Evolutionary conservation across 2,329 filamentous ascomycete species (phyloP).

Genomic region (Hymenoscyphus fructigenus): DNA sequence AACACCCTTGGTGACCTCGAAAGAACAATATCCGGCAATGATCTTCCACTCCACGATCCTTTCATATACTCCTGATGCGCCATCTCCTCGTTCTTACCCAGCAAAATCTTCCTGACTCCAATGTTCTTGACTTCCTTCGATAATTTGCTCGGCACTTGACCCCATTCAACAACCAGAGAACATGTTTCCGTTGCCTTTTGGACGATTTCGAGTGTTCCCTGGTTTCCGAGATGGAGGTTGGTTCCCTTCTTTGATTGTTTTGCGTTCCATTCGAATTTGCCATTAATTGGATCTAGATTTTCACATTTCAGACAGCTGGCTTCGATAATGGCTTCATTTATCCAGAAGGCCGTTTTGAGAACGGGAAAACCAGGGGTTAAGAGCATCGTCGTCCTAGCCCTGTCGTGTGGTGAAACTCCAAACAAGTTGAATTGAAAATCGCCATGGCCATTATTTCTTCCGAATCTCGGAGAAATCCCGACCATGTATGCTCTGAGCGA

Average conservation of each 20-base stretch:
- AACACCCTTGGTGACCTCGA: neutral
- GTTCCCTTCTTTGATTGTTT: neutral
- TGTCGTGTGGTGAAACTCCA: neutral
- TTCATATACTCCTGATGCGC: neutral
- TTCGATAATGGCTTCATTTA: neutral
- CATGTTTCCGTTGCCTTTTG: neutral
- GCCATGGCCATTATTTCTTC: neutral
- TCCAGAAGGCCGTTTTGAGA: neutral
- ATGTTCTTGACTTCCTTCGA: neutral
- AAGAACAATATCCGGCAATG: neutral
- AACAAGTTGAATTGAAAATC: neutral
- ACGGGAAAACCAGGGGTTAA: neutral
- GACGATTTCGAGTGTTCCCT: neutral
- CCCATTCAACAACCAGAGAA: neutral
- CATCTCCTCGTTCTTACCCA: neutral
- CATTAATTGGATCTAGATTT: neutral
- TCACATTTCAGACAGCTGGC: neutral
- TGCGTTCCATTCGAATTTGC: neutral
- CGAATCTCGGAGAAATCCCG: neutral
- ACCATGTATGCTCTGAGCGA: neutral
- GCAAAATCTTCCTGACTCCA: neutral
- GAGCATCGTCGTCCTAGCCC: neutral
- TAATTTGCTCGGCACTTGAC: neutral
- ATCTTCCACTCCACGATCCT: neutral
- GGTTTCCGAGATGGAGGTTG: neutral